phyloP scores from a whole-genome alignment of 2,329 filamentous ascomycete species.

The Pyrenochaeta sp. region DNA sequence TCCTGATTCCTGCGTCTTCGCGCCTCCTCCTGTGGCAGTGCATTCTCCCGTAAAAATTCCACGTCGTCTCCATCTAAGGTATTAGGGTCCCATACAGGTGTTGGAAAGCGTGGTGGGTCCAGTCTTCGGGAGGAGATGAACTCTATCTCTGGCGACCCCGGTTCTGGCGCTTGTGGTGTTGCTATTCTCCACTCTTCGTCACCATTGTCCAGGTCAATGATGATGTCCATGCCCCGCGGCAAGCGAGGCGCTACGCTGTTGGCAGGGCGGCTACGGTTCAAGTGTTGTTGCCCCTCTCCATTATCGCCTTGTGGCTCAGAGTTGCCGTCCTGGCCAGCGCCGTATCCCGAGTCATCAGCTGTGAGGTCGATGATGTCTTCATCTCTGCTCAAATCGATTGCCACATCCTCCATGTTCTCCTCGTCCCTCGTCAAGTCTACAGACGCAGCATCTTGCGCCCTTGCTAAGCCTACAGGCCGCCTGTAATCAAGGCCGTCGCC shows the following conservation, averaged over 20 bases:
- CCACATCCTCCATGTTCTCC: slow-evolving; percentile 8
- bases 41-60: slow-evolving; percentile 37
- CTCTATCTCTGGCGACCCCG: slow-evolving; percentile 58
- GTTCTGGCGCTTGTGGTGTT: slow-evolving; percentile 30
- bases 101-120: slow-evolving; percentile 21
- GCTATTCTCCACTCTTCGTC: slow-evolving; percentile 30
- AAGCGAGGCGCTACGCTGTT: slow-evolving; percentile 45
- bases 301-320: slow-evolving; percentile 1
- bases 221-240: slow-evolving; percentile 55
- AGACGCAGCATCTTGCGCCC: slow-evolving; percentile 28
- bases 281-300: slow-evolving; percentile 3
- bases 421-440: slow-evolving; percentile 50
- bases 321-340: slow-evolving; percentile 15
- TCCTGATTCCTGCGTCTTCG: slow-evolving; percentile 22
- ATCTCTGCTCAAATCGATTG: slow-evolving; percentile 18
- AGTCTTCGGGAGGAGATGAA: slow-evolving; percentile 52
- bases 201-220: slow-evolving; percentile 51
- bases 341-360: slow-evolving; percentile 35
- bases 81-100: slow-evolving; percentile 5
- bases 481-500: slow-evolving; percentile 66
- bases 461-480: slow-evolving; percentile 56
- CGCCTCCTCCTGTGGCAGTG: slow-evolving; percentile 30
- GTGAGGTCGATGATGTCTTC: slow-evolving; percentile 43
- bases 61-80: slow-evolving; percentile 39
- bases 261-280: slow-evolving; percentile 4